These are phyloP conservation scores for Salix brachista DNA, from an alignment of 345 rosid genomes.

Conservation along the genomic window DNA sequence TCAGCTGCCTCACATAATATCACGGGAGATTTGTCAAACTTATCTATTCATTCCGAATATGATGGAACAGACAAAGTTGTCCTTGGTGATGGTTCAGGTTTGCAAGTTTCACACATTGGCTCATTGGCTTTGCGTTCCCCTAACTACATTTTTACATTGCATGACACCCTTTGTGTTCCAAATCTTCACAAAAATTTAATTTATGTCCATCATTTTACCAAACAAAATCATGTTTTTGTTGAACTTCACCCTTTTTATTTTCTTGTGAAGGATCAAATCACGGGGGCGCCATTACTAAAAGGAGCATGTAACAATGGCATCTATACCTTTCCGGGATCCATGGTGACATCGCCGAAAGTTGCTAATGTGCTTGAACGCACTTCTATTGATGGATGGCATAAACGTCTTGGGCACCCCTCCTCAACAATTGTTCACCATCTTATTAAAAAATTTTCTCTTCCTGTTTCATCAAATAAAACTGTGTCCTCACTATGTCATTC, in stretches of 20 bases:
- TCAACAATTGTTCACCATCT: too few relatives aligned
- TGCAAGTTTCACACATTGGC: not conserved
- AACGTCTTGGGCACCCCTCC: too few relatives aligned
- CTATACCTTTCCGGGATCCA: not conserved
- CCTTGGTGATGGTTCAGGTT: not conserved
- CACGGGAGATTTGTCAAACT: not conserved
- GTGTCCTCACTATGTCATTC: too few relatives aligned
- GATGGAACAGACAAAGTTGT: not conserved
- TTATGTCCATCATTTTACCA: not conserved
- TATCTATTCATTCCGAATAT: not conserved
- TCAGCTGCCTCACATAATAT: not conserved
- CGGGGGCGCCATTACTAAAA: not conserved
- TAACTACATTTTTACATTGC: accelerated
- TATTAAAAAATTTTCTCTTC: too few relatives aligned
- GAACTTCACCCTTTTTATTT: not conserved
- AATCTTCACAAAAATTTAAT: not conserved
- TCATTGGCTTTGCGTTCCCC: not conserved
- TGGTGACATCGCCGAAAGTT: too few relatives aligned
- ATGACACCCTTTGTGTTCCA: not conserved
- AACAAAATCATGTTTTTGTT: not conserved
- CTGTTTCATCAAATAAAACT: too few relatives aligned
- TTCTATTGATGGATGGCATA: too few relatives aligned
- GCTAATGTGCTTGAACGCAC: too few relatives aligned
- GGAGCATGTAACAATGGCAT: not conserved
- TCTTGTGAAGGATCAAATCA: not conserved